Evolutionary conservation across 2,329 filamentous ascomycete species (phyloP), one percentile per base, ranked within the genome.

Genomic region (Didymella sp.): DNA sequence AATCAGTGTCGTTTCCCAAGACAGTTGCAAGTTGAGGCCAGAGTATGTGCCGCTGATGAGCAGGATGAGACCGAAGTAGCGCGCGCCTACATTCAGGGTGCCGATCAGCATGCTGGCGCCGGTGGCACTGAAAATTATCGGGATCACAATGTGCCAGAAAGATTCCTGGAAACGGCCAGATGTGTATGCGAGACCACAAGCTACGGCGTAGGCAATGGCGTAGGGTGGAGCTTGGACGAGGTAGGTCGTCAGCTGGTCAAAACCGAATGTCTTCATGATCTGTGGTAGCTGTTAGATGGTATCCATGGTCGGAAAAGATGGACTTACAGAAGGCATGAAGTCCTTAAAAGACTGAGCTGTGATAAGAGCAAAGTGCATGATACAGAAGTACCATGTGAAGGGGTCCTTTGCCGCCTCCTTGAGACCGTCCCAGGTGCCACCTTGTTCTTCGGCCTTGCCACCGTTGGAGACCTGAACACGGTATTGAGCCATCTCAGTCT

Each of bases 151-250:
- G 57, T 74, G 71, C 51, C 61, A 71, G 62, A 56, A 71, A 4
- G 63, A 69, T 43, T 74, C 72, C 41, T 65, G 67, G 53, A 68
- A 64, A 22, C 66, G 69, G 8, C 70, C 71, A 9, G 67, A 71
- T 15, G 61, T 61, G 56, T 64, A 73, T 3, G 71, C 66, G 9
- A 68, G 51, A n/a, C 42, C 57, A 42, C 64, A 67, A 5, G 70
- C 64, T 25, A 61, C 56, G 21, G 59, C 56, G 43, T 73, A 73
- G 7, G 71, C 66, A 50, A 74, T 65, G 27, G 66, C 68, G 51
- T 78, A 78, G 0, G 78, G 78, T 1, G 78, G 78, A 0, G 77
- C 78, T 49, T 79, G 77, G 3, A 80, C 68, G 13, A 80, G 74
- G 44, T 78, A 78, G 0, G 78, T 79, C 13, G 58, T 64, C 1